Evolutionary conservation across 805 yeast genomes (phyloP).

Genomic region (Starmerella asiatica): DNA sequence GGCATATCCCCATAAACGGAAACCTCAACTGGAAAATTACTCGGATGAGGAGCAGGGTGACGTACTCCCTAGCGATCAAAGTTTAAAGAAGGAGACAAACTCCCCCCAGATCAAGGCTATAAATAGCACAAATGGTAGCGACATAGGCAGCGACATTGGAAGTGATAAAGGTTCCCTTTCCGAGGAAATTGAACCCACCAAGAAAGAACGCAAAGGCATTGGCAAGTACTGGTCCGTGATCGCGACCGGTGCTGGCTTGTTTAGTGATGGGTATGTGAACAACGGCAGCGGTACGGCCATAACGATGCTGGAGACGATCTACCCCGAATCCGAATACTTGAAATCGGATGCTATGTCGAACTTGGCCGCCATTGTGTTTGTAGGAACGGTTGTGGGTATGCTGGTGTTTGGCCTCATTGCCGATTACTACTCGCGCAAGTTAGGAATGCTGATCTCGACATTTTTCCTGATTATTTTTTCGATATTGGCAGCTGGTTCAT

Average conservation of each 20-base stretch:
- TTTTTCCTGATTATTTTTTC: conserved; percentile 63
- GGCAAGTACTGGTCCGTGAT: conserved; percentile 51
- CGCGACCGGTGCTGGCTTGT: conserved; percentile 83
- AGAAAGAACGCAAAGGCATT: conserved; percentile 2
- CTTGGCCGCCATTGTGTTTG: conserved; percentile 79
- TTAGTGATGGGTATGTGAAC: conserved; percentile 87
- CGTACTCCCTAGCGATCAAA: background rate
- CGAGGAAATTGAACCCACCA: background rate
- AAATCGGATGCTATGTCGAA: conserved; percentile 60
- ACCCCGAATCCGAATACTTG: conserved; percentile 44
- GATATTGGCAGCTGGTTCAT: conserved; percentile 66
- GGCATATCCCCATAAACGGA: conserved; percentile 1
- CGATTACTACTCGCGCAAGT: conserved; percentile 67
- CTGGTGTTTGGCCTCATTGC: conserved; percentile 66
- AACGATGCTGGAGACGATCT: conserved; percentile 52
- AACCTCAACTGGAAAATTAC: no score
- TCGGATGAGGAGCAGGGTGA: background rate
- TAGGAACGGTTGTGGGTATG: conserved; percentile 83
- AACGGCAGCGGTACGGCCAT: conserved; percentile 68
- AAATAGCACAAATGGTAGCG: background rate
- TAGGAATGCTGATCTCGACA: conserved; percentile 72
- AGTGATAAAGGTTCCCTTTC: no score
- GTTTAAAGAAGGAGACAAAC: background rate
- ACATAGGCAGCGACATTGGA: no score
- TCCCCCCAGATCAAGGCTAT: background rate